Evolutionary conservation across 768 basidiomycete species (phyloP).

Genomic region (Suillus plorans): DNA sequence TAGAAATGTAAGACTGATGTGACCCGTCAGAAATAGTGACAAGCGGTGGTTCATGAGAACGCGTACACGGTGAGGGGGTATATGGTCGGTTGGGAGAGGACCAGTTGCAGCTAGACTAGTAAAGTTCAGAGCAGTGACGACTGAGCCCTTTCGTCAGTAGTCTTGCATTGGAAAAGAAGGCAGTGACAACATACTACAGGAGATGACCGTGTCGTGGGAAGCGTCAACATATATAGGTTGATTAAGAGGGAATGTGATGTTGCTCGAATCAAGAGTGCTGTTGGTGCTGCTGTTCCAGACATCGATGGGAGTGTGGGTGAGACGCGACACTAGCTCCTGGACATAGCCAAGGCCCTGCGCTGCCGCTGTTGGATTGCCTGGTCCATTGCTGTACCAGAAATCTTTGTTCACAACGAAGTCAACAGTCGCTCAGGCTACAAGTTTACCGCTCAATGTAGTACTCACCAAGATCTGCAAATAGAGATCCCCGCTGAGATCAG

Average conservation of each 20-base stretch:
- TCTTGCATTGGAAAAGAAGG: background rate
- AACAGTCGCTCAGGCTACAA: background rate
- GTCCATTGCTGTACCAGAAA: slow-evolving; percentile 39
- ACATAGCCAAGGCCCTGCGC: slow-evolving; percentile 41
- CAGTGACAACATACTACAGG: slow-evolving; percentile 29
- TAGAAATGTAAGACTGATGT: slow-evolving; percentile 36
- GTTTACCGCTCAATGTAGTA: slow-evolving; percentile 15
- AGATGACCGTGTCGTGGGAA: slow-evolving; percentile 44
- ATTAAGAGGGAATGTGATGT: slow-evolving; percentile 34
- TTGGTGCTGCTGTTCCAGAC: slow-evolving; percentile 46
- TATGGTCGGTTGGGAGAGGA: slow-evolving; percentile 39
- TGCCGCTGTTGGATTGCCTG: slow-evolving; percentile 42
- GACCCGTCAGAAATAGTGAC: background rate
- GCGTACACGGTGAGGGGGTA: slow-evolving; percentile 29
- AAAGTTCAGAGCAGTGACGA: slow-evolving; percentile 46
- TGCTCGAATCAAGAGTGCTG: slow-evolving; percentile 41
- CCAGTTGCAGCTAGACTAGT: slow-evolving; percentile 39
- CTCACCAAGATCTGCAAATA: slow-evolving; percentile 5
- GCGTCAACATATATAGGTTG: slow-evolving; percentile 46
- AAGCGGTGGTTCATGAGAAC: background rate
- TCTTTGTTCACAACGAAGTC: background rate
- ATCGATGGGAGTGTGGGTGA: slow-evolving; percentile 38
- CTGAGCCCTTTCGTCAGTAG: slow-evolving; percentile 13
- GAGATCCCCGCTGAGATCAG: background rate
- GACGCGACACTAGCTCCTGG: slow-evolving; percentile 43